Conservation (phyloP, 116 monocot species). For the Thalassia testudinum region DNA sequence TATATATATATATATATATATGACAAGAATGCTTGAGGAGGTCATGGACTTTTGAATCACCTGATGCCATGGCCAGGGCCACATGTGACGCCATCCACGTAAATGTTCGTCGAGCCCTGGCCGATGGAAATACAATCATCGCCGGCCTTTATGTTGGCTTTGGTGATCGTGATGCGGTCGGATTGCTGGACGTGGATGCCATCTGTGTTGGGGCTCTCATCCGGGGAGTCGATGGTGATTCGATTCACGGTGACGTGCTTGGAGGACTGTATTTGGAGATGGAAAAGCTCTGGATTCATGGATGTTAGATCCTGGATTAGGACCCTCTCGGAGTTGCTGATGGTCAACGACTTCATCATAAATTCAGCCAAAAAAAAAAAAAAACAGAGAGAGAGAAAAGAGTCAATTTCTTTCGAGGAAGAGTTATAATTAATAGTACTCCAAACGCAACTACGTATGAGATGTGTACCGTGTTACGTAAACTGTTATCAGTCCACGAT, state of each 20-base stretch:
- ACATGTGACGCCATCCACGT: conserved; percentile 18
- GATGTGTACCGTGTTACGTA: too few species aligned
- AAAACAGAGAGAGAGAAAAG: neutral
- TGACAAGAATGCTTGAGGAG: too few species aligned
- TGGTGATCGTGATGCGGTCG: conserved; percentile 9
- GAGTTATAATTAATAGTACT: too few species aligned
- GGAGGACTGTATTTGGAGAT: conserved; percentile 15
- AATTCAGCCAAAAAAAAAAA: neutral
- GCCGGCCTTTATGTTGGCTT: conserved; percentile 15
- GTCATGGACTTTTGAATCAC: too few species aligned
- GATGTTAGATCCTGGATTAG: conserved; percentile 13
- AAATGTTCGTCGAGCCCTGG: conserved; percentile 13
- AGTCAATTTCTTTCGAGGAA: neutral
- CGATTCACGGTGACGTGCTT: conserved; percentile 12
- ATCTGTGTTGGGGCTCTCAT: conserved; percentile 42
- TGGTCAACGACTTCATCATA: conserved; percentile 16
- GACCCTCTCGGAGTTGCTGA: conserved; percentile 13
- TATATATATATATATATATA: too few species aligned
- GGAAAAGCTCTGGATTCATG: conserved; percentile 24
- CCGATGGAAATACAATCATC: conserved; percentile 48
- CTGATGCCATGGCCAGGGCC: conserved; percentile 56
- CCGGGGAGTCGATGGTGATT: conserved; percentile 23
- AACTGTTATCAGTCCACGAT: too few species aligned
- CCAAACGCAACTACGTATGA: too few species aligned
- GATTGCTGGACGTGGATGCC: conserved; percentile 37